Evolutionary conservation across 2,329 filamentous ascomycete genomes (phyloP).

Genomic region (Achaetomium macrosporum): DNA sequence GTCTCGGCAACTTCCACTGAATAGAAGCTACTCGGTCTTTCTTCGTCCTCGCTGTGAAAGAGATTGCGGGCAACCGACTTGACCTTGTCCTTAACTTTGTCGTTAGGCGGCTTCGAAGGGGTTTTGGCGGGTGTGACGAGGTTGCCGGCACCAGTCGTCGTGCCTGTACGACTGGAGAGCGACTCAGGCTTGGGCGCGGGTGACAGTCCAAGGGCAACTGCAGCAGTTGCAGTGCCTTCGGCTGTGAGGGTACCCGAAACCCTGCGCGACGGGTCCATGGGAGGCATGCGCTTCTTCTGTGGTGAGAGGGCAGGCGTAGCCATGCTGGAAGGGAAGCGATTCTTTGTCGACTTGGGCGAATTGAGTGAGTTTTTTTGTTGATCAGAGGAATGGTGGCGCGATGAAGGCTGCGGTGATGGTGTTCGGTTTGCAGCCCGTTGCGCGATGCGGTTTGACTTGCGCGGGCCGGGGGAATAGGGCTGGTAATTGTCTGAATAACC

Average conservation of each 20-base stretch:
- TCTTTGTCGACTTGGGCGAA: slow-evolving; percentile 27
- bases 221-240: slow-evolving; percentile 39
- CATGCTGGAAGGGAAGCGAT: slow-evolving; percentile 27
- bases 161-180: slow-evolving; percentile 23
- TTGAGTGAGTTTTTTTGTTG: slow-evolving; percentile 25
- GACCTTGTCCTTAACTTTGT: slow-evolving; percentile 46
- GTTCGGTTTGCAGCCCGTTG: slow-evolving; percentile 49
- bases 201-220: slow-evolving; percentile 35
- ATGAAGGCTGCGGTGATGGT: slow-evolving; percentile 43
- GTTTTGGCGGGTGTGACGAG: slow-evolving; percentile 77
- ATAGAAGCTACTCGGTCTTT: slow-evolving; percentile 54
- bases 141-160: slow-evolving; percentile 41
- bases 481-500: slow-evolving; percentile 65
- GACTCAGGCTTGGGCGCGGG: slow-evolving; percentile 28
- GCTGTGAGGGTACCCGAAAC: slow-evolving; percentile 41
- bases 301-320: slow-evolving; percentile 43
- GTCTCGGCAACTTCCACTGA: slow-evolving; percentile 49
- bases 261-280: slow-evolving; percentile 43
- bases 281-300: slow-evolving; percentile 45
- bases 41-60: slow-evolving; percentile 54
- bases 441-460: slow-evolving; percentile 62
- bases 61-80: slow-evolving; percentile 54
- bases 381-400: slow-evolving; percentile 21
- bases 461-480: slow-evolving; percentile 56
- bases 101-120: slow-evolving; percentile 56